Evolutionary conservation across 108 stramenopile genomes (phyloP).

Genomic region (Phaeodactylum tricornutum): DNA sequence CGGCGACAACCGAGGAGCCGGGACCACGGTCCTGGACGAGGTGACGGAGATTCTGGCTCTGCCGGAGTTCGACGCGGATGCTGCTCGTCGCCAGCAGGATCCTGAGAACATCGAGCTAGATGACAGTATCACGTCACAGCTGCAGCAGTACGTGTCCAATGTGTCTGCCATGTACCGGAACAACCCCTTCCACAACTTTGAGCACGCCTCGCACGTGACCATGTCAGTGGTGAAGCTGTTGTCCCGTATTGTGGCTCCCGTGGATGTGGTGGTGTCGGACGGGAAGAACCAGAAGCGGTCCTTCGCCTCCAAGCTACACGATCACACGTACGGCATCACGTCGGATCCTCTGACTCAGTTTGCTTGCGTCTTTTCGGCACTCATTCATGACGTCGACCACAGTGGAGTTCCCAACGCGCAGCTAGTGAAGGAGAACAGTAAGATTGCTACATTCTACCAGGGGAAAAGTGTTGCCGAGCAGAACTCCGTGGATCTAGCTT

Average conservation of each 20-base stretch:
- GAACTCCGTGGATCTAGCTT: slow-evolving; percentile 10
- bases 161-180: slow-evolving; percentile 10
- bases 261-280: not conserved
- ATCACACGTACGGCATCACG: slow-evolving; percentile 46
- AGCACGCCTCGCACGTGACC: slow-evolving; percentile 46
- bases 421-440: slow-evolving; percentile 17
- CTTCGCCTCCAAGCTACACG: slow-evolving; percentile 15
- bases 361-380: slow-evolving; percentile 45
- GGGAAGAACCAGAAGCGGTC: not conserved
- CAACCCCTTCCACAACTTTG: slow-evolving; percentile 26
- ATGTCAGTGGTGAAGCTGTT: slow-evolving; percentile 26
- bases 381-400: slow-evolving; percentile 58
- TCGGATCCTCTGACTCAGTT: slow-evolving; percentile 45
- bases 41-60: slow-evolving; percentile 22
- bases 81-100: not conserved
- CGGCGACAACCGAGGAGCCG: not conserved
- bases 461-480: slow-evolving; percentile 13
- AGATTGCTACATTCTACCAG: slow-evolving; percentile 24
- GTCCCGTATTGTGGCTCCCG: slow-evolving; percentile 3
- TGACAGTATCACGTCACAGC: not conserved
- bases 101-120: slow-evolving; percentile 8
- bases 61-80: slow-evolving; percentile 6
- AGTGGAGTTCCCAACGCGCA: slow-evolving; percentile 26
- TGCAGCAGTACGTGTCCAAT: slow-evolving; percentile 2
- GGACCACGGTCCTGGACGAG: slow-evolving; percentile 16